These are phyloP conservation scores for Phytophthora parvispora DNA, from an alignment of 352 stramenopile genomes.

Conservation along the genomic window DNA sequence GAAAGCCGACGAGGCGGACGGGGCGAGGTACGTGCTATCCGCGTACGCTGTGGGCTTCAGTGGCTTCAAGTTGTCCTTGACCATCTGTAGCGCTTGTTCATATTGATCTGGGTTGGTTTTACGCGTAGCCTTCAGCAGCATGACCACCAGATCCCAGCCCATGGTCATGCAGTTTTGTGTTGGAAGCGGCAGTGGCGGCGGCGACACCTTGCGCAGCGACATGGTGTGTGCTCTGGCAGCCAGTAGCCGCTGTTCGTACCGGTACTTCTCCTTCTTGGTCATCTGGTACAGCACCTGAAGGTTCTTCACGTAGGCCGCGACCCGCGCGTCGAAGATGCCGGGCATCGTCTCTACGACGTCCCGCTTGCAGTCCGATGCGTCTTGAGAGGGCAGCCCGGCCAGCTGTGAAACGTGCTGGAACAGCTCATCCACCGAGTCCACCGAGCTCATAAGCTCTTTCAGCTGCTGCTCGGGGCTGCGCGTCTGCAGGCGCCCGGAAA, in stretches of 20 bases:
- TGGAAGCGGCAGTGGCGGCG: constrained; percentile 77
- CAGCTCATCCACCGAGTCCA: constrained; percentile 82
- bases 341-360: constrained; percentile 30
- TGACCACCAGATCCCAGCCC: constrained; percentile 84
- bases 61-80: constrained; percentile 71
- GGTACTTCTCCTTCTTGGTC: constrained; percentile 87
- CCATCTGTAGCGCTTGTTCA: constrained; percentile 73
- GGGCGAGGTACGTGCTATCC: constrained; percentile 87
- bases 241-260: constrained; percentile 75
- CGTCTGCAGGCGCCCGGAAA: constrained; percentile 25
- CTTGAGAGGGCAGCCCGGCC: constrained; percentile 38
- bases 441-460: constrained; percentile 77
- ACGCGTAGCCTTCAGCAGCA: constrained; percentile 76
- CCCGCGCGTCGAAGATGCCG: constrained; percentile 73
- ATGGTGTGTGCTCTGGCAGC: constrained; percentile 63
- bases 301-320: constrained; percentile 79
- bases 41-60: constrained; percentile 87
- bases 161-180: constrained; percentile 89
- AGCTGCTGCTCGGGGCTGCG: constrained; percentile 68
- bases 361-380: constrained; percentile 24
- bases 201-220: constrained; percentile 75
- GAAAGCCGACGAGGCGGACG: constrained; percentile 78
- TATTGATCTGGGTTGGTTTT: constrained; percentile 78
- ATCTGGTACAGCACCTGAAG: constrained; percentile 78
- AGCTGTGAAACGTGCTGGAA: constrained; percentile 87